phyloP scores from a whole-genome alignment of 495 filamentous ascomycete species.

The Penicillium bialowiezense region DNA sequence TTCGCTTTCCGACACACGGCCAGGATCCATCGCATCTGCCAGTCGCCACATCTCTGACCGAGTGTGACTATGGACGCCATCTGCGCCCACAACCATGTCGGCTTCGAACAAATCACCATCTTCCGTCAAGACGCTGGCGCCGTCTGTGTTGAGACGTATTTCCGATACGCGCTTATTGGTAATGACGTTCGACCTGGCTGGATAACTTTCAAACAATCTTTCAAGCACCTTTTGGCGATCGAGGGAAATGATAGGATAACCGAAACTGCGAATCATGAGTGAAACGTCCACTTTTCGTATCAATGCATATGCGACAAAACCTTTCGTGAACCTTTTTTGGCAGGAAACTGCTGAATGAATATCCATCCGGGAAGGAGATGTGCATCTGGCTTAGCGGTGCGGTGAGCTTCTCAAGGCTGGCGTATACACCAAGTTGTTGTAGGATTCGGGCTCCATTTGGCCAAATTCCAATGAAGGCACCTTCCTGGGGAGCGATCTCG shows the following conservation, averaged over 20 bases:
- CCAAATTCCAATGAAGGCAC: conserved; percentile 36
- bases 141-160: not conserved
- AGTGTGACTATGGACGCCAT: conserved; percentile 10
- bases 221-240: no score
- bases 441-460: conserved; percentile 39
- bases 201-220: no score
- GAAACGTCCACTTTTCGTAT: no score
- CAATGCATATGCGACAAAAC: no score
- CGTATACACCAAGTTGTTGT: conserved; percentile 53
- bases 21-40: conserved; percentile 1
- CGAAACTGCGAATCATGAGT: no score
- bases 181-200: conserved; percentile 1
- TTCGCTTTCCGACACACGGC: no score
- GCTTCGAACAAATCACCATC: conserved; percentile 27
- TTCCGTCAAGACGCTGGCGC: conserved; percentile 8
- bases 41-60: conserved; percentile 4
- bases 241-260: no score
- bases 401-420: conserved; percentile 19
- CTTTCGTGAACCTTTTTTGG: no score
- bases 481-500: conserved; percentile 36
- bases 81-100: conserved; percentile 7
- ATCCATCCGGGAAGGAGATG: not conserved
- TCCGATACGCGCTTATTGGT: no score
- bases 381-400: conserved; percentile 12
- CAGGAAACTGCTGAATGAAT: conserved; percentile 1